A percentile compares a stretch with the other conserved stretches of the same genome.
These are phyloP conservation scores for Sarocladium brachiariae DNA, from an alignment of 2,329 filamentous ascomycete genomes.

Conservation along the genomic window DNA sequence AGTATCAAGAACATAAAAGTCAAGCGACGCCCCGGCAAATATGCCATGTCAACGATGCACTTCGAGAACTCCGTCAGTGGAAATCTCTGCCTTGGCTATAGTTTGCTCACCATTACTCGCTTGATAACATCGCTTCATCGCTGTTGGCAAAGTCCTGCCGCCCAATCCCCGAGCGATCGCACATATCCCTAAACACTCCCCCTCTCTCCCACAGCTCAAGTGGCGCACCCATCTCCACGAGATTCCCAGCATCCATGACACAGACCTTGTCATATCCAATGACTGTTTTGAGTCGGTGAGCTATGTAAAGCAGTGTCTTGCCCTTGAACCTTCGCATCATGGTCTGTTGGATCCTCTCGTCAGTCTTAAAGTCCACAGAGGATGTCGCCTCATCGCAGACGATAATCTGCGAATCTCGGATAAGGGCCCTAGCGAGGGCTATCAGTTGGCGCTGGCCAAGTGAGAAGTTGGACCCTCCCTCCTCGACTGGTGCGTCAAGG, in stretches of 20 bases:
- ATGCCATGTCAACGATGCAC: too few relatives aligned
- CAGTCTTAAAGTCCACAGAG: conserved; percentile 63
- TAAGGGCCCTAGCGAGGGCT: conserved; percentile 54
- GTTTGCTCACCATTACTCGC: too few relatives aligned
- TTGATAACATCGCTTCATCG: too few relatives aligned
- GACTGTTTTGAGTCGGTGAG: conserved; percentile 62
- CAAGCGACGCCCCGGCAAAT: too few relatives aligned
- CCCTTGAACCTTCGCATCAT: conserved; percentile 60
- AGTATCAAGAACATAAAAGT: too few relatives aligned
- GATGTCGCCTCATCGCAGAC: conserved; percentile 58
- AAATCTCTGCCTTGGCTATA: too few relatives aligned
- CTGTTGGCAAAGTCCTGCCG: neutral
- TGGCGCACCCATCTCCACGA: conserved; percentile 56
- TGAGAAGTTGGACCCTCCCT: conserved; percentile 61
- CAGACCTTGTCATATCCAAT: conserved; percentile 62
- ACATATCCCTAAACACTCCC: conserved; percentile 47
- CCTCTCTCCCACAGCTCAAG: conserved; percentile 43
- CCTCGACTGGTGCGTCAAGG: conserved; percentile 50
- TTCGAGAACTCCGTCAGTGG: too few relatives aligned
- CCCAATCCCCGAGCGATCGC: neutral
- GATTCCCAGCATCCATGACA: conserved; percentile 55
- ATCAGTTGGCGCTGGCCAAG: conserved; percentile 65
- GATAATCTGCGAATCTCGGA: conserved; percentile 11
- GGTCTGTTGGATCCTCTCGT: conserved; percentile 58
- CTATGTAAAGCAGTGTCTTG: conserved; percentile 60